Evolutionary conservation across 129 eudicot species (phyloP).

Genomic region (Saposhnikovia divaricata): DNA sequence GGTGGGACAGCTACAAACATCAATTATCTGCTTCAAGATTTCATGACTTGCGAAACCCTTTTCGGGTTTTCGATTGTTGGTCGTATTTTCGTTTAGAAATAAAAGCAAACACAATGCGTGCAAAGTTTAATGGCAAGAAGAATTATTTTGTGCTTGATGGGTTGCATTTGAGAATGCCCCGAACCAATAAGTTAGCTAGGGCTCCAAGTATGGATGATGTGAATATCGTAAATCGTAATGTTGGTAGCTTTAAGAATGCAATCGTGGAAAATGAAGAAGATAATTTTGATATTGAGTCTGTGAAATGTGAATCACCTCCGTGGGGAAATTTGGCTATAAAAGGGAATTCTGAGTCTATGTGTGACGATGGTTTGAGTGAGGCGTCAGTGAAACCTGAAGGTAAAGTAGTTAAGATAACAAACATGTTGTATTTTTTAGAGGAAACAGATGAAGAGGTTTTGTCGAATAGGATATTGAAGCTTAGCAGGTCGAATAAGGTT

Average conservation of each 20-base stretch:
- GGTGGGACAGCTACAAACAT: constrained; percentile 15
- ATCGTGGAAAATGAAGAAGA: constrained; percentile 26
- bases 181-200: neutral
- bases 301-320: constrained; percentile 12
- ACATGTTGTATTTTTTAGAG: constrained; percentile 50
- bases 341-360: neutral
- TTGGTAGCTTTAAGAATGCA: constrained; percentile 24
- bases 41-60: constrained; percentile 16
- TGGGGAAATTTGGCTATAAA: constrained; percentile 20
- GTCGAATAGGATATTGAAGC: constrained; percentile 67
- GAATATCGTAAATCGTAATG: constrained; percentile 11
- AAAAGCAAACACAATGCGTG: constrained; percentile 25
- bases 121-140: constrained; percentile 10
- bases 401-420: constrained; percentile 7
- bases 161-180: neutral
- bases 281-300: constrained; percentile 14
- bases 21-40: constrained; percentile 17
- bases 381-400: constrained; percentile 14
- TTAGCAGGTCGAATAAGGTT: constrained; percentile 68
- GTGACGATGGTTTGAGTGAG: neutral
- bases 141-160: constrained; percentile 8
- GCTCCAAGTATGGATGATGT: neutral
- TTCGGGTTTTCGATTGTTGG: constrained; percentile 4
- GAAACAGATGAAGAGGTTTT: constrained; percentile 61
- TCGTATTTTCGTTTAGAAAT: constrained; percentile 23